Evolutionary conservation across 768 basidiomycete genomes (phyloP).

Genomic region (Lentinula raphanica): DNA sequence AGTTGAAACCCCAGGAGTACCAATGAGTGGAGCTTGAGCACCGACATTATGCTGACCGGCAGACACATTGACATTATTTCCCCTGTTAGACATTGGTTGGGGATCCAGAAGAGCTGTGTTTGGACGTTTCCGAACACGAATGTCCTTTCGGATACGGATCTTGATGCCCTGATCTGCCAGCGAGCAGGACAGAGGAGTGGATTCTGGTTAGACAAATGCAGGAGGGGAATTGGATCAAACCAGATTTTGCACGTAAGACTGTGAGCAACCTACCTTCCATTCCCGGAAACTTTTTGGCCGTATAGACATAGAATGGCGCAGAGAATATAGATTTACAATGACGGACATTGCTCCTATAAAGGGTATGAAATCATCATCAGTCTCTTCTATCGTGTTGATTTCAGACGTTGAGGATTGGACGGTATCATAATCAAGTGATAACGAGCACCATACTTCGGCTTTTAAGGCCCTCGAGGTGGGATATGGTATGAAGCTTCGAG

Average conservation of each 20-base stretch:
- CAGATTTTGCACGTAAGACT: conserved; percentile 5
- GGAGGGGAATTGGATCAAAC: background rate
- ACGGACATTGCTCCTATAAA: conserved; percentile 68
- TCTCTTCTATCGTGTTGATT: background rate
- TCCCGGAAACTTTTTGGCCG: conserved; percentile 94
- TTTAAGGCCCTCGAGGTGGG: no score
- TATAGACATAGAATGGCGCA: conserved; percentile 88
- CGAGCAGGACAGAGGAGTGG: conserved; percentile 81
- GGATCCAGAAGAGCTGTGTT: conserved; percentile 15
- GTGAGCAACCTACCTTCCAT: conserved; percentile 70
- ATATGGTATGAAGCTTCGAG: conserved; percentile 6
- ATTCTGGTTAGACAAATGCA: conserved; percentile 48
- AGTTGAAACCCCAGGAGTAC: conserved; percentile 22
- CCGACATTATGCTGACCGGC: conserved; percentile 10
- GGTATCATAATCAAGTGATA: no score
- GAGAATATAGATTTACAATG: conserved; percentile 91
- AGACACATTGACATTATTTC: conserved; percentile 8
- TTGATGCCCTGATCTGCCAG: conserved; percentile 96
- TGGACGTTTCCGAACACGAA: conserved; percentile 73
- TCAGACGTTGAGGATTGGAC: no score
- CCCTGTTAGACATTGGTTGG: conserved; percentile 15
- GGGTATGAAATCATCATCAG: background rate
- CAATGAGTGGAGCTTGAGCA: conserved; percentile 13
- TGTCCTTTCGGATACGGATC: conserved; percentile 90
- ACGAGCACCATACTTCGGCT: no score